Evolutionary conservation across 768 basidiomycete species (phyloP).

Genomic region (Coprinopsis cinerea): DNA sequence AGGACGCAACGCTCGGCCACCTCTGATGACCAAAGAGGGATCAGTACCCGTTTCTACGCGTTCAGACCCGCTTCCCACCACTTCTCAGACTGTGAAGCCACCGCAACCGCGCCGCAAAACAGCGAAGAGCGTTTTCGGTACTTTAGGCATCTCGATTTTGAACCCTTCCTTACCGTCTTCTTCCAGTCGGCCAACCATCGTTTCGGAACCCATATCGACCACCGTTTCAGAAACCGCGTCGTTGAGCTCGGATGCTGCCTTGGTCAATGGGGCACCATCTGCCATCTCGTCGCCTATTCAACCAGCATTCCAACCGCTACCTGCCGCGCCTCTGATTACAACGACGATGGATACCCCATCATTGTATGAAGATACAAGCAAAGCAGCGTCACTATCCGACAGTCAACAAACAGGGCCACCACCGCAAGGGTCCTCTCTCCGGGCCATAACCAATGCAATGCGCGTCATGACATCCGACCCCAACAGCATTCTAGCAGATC

Average conservation of each 20-base stretch:
- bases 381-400: constrained; percentile 9
- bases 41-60: constrained; percentile 10
- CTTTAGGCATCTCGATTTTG: constrained; percentile 62
- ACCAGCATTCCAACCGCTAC: constrained; percentile 31
- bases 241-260: constrained; percentile 19
- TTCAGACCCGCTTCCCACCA: constrained; percentile 11
- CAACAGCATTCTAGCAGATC: constrained; percentile 65
- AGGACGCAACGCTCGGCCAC: constrained; percentile 19
- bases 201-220: constrained; percentile 5
- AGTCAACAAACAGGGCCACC: constrained; percentile 20
- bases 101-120: constrained; percentile 33
- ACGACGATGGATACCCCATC: constrained; percentile 30
- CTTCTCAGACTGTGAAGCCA: constrained; percentile 13
- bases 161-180: constrained; percentile 34
- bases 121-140: constrained; percentile 64
- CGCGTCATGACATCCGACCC: constrained; percentile 84
- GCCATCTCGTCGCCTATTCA: constrained; percentile 35
- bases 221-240: constrained; percentile 29
- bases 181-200: neutral
- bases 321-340: constrained; percentile 39
- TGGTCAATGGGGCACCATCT: constrained; percentile 21
- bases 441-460: constrained; percentile 76
- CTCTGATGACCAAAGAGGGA: constrained; percentile 17
- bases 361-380: constrained; percentile 16
- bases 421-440: constrained; percentile 60